phyloP scores from a whole-genome alignment of 495 filamentous ascomycete genomes.

The Podospora sp. region DNA sequence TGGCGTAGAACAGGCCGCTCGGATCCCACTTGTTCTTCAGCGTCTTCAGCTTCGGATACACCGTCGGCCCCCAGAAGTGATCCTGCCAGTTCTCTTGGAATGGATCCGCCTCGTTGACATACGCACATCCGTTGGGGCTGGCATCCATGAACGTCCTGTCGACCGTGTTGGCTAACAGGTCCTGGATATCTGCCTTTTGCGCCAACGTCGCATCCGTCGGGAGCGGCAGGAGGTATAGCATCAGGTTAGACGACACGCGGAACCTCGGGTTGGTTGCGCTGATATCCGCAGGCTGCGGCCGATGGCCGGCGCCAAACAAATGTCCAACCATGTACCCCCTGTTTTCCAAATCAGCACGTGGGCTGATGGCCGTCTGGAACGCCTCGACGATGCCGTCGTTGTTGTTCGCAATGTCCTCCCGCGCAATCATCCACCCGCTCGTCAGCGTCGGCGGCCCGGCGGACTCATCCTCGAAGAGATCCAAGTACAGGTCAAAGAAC shows the following conservation, averaged over 20 bases:
- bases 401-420: too few relatives aligned
- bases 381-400: slow-evolving; percentile 31
- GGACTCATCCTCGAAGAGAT: too few relatives aligned
- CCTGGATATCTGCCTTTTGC: slow-evolving; percentile 8
- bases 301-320: slow-evolving; percentile 37
- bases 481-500: too few relatives aligned
- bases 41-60: slow-evolving; percentile 30
- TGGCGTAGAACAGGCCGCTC: slow-evolving; percentile 44
- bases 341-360: slow-evolving; percentile 13
- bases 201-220: slow-evolving; percentile 1
- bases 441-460: too few relatives aligned
- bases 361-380: slow-evolving; percentile 26
- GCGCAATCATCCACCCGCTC: too few relatives aligned
- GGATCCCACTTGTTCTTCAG: slow-evolving; percentile 40
- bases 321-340: slow-evolving; percentile 31
- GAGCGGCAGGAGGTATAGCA: slow-evolving; percentile 14
- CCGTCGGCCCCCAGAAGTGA: slow-evolving; percentile 32
- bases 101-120: slow-evolving; percentile 42
- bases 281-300: slow-evolving; percentile 6
- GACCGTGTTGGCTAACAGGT: slow-evolving; percentile 4
- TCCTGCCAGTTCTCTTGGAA: slow-evolving; percentile 35
- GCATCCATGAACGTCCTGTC: slow-evolving; percentile 25
- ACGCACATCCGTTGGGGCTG: slow-evolving; percentile 33
- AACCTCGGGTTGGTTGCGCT: slow-evolving; percentile 57
- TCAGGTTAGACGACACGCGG: slow-evolving; percentile 25